Conservation (phyloP, 2,329 filamentous ascomycete genomes). For the Podosphaera fusca region DNA sequence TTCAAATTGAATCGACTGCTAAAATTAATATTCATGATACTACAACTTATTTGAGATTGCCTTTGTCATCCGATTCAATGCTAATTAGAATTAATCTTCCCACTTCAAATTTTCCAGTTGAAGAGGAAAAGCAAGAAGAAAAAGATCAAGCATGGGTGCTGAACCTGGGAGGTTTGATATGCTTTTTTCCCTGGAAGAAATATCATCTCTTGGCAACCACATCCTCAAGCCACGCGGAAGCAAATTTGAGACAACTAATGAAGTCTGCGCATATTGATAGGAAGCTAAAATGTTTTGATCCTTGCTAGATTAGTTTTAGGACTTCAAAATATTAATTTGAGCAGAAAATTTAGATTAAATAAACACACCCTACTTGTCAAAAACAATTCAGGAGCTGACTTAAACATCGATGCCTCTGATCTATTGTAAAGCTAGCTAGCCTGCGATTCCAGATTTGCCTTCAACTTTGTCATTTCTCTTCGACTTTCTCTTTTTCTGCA, state of each 20-base stretch:
- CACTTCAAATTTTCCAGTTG: conserved; percentile 9
- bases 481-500: too few species aligned
- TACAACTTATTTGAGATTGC: conserved; percentile 6
- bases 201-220: conserved; percentile 2
- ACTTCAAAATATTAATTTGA: background rate
- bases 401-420: too few species aligned
- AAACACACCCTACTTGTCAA: too few species aligned
- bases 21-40: conserved; percentile 1
- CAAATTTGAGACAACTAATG: conserved; percentile 30
- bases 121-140: conserved; percentile 1
- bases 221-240: conserved; percentile 26
- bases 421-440: too few species aligned
- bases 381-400: too few species aligned
- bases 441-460: too few species aligned
- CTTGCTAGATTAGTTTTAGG: background rate
- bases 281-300: conserved; percentile 14
- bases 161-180: conserved; percentile 11
- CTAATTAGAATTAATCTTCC: conserved; percentile 12
- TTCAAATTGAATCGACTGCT: conserved; percentile 8
- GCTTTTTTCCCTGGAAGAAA: conserved; percentile 15
- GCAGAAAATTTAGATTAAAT: too few species aligned
- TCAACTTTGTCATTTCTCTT: too few species aligned
- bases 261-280: conserved; percentile 17
- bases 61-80: conserved; percentile 9
- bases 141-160: conserved; percentile 4